phyloP scores from a whole-genome alignment of 2,329 filamentous ascomycete species.

The Pseudogymnoascus sp. region DNA sequence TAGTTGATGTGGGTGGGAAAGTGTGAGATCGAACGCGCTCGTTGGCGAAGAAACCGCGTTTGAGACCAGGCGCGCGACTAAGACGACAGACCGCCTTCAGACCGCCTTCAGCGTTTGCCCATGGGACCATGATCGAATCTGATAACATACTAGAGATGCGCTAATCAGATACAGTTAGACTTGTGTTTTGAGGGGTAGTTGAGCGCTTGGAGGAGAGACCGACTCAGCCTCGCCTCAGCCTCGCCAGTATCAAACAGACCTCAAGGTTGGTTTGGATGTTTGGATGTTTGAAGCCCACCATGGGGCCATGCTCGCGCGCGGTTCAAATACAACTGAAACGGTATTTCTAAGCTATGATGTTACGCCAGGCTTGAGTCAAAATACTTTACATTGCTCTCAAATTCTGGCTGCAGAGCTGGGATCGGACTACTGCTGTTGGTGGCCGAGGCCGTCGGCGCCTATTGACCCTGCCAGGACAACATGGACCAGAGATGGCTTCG shows the following conservation, averaged over 20 bases:
- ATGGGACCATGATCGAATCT: slow-evolving; percentile 5
- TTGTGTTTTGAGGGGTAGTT: background rate
- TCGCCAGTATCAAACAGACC: background rate
- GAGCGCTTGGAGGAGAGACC: background rate
- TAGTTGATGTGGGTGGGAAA: slow-evolving; percentile 16
- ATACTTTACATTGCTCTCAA: background rate
- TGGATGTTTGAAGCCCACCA: slow-evolving; percentile 1
- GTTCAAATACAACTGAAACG: background rate
- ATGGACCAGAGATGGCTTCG: background rate
- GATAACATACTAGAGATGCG: background rate
- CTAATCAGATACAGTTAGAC: slow-evolving; percentile 5
- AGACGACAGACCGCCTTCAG: background rate
- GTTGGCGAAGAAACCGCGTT: slow-evolving; percentile 13
- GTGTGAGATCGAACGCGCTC: slow-evolving; percentile 12
- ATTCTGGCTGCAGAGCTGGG: background rate
- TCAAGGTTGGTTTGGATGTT: background rate
- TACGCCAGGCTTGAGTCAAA: background rate
- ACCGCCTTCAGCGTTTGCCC: slow-evolving; percentile 2
- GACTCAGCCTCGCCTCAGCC: slow-evolving; percentile 3
- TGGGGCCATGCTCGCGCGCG: background rate
- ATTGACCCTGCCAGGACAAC: background rate
- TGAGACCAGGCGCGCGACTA: slow-evolving; percentile 10
- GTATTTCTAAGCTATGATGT: background rate
- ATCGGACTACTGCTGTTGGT: background rate
- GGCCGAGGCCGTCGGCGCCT: background rate